phyloP scores from a whole-genome alignment of 164 flowering plant genomes.

The Magnolia kwangsiensis region DNA sequence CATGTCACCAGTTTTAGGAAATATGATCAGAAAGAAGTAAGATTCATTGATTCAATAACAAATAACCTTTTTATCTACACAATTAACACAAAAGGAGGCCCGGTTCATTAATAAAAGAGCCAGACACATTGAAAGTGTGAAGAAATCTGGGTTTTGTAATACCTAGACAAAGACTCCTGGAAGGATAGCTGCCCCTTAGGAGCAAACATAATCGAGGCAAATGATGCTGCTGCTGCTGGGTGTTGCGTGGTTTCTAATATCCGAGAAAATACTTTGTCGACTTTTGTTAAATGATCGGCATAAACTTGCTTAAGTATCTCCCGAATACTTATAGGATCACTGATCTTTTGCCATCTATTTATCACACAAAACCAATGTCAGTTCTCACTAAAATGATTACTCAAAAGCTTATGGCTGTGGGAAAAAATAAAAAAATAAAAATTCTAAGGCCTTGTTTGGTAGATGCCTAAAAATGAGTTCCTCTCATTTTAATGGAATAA shows the following conservation, averaged over 20 bases:
- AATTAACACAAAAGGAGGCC: not conserved
- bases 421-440: not conserved
- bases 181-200: constrained; percentile 80
- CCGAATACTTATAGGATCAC: constrained; percentile 77
- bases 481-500: too few species aligned
- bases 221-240: constrained; percentile 98
- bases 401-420: too few species aligned
- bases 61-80: not conserved
- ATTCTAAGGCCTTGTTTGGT: not conserved
- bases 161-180: constrained; percentile 68
- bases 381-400: not conserved
- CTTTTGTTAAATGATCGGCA: constrained; percentile 79
- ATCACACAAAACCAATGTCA: not conserved
- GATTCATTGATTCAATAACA: not conserved
- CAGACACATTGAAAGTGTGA: not conserved
- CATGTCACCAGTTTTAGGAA: not conserved
- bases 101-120: not conserved
- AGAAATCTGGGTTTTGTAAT: not conserved
- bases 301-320: constrained; percentile 83
- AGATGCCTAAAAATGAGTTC: too few species aligned
- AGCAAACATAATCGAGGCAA: constrained; percentile 95
- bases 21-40: not conserved
- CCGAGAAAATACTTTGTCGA: constrained; percentile 73
- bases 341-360: constrained; percentile 83
- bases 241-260: constrained; percentile 74